Base-by-base conservation (phyloP, 805 yeast genomes). In the Ogataea parapolymorpha region DNA sequence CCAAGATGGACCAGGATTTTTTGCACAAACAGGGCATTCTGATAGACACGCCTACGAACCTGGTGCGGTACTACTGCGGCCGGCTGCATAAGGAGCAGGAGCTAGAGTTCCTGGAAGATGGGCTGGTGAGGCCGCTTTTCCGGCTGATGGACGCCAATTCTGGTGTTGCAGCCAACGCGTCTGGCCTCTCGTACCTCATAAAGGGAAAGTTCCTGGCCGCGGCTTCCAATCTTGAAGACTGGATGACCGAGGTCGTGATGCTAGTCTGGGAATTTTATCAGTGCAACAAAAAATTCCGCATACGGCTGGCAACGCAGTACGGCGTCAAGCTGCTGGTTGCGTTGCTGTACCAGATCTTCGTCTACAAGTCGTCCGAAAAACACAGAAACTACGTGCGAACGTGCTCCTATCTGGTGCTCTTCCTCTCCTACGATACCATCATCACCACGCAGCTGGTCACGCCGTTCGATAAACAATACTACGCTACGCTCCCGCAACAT, bases 261-360 rank as follows among this genome's bases (percentile, higher is more conserved):
- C 56, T 90, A 7, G 50, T 85, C 12, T 86, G 95, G 85, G 95
- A 85, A 53, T 63, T 88, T 31, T 63, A 77, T 25, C 91, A 86
- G 55, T 80, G 88, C 51, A 91, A 91, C 62, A 69, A 68, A 44
- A 62, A 61, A 35, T 80, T 83, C 53, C 71, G 71, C 43, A 54
- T 56, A 13, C 64, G 69, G 37, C 62, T 79, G 23, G 61, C 71
- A 2, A 68, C 70, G 11, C 67, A 70, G 32, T 31, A 33, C 10
- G 74, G 80, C 2, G 67, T 72, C 23, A 82, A 82, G 49, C 59
- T 85, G 29, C 59, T 76, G 31, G 64, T 84, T 0, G 61, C 74
- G 2, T 60, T 85, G 14, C 53, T 80, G 6, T 85, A 74, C 58
- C 77, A 84, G 58, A 67, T 86, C 35, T 66, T 68, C 40, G 74